phyloP scores from a whole-genome alignment of 306 rosid species.

The Sphenostylis stenocarpa region DNA sequence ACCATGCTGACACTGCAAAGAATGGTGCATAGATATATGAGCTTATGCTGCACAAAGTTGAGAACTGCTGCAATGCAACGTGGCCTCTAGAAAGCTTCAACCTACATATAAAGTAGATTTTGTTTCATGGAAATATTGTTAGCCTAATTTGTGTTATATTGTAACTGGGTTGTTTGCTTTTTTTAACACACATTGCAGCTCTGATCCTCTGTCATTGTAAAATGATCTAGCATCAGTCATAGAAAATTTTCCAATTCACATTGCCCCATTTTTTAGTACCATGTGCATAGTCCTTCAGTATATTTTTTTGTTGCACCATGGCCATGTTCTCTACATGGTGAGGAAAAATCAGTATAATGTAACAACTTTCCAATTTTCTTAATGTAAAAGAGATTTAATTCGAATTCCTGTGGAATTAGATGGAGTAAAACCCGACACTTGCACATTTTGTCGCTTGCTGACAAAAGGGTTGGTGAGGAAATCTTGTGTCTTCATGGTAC shows the following conservation, averaged over 20 bases:
- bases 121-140: constrained; percentile 25
- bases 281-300: constrained; percentile 24
- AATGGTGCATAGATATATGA: constrained; percentile 59
- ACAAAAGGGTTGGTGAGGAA: neutral
- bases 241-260: constrained; percentile 27
- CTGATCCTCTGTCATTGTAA: constrained; percentile 22
- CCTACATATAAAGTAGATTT: constrained; percentile 28
- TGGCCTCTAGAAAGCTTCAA: constrained; percentile 34
- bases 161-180: constrained; percentile 42
- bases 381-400: constrained; percentile 11
- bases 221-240: constrained; percentile 28
- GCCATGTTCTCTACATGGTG: neutral
- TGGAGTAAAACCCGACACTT: neutral
- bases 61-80: constrained; percentile 34
- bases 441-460: neutral
- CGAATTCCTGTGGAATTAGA: neutral
- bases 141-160: constrained; percentile 38
- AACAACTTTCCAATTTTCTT: neutral
- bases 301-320: neutral
- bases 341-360: neutral
- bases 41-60: constrained; percentile 26
- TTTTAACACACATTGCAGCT: constrained; percentile 41
- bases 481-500: neutral
- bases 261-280: constrained; percentile 7
- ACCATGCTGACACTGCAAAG: constrained; percentile 65